Evolutionary conservation across 1,284 basidiomycete species (phyloP), one percentile per base, ranked within the genome.

Genomic region (Coniferiporia weirii): DNA sequence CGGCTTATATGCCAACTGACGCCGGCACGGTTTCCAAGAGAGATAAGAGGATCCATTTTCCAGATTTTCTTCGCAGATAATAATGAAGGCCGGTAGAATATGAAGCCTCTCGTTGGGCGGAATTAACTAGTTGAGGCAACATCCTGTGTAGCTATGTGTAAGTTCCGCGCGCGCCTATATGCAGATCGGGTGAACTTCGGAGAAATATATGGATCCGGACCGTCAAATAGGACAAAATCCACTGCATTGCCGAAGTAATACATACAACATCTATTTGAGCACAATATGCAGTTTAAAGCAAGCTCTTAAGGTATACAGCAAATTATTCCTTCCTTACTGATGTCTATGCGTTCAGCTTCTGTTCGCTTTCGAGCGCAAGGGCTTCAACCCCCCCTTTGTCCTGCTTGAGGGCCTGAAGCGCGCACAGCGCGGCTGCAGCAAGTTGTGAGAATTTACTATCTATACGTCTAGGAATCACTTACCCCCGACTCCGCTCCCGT

Each of bases 401-500:
- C 67, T 80, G 76, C 67, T 87, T 86, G 65, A 78, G 72, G 1
- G 86, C 84, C 72, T 84, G 80, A 19, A 90, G 76, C 7, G 89
- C 89, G 66, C 88, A 87, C 52, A 92, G 73, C 19, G 90, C 90
- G 67, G 90, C 89, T 91, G 60, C 15, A 61, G 48, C 38, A 52
- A 27, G 10, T 49, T 19, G 43, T 58, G 32, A 56, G 40, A 55
- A 64, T 48, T 43, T 36, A 35, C 43, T 27, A 52, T 40, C 40
- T 27, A 27, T 36, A 44, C 10, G 19, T 12, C 44, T 36, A 13
- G n/a, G 52, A 36, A 4, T 46, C 7, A 70, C 88, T 73, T 72
- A 95, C 93, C 93, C 69, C 96, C 96, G 44, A 96, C 94, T 55
- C 96, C 97, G 69, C 92, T 95, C 22, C 97, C 96, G 69, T 99